Evolutionary conservation across 1,284 basidiomycete genomes (phyloP), one percentile per base, ranked within the genome.

Genomic region (Dichomitus squalens): DNA sequence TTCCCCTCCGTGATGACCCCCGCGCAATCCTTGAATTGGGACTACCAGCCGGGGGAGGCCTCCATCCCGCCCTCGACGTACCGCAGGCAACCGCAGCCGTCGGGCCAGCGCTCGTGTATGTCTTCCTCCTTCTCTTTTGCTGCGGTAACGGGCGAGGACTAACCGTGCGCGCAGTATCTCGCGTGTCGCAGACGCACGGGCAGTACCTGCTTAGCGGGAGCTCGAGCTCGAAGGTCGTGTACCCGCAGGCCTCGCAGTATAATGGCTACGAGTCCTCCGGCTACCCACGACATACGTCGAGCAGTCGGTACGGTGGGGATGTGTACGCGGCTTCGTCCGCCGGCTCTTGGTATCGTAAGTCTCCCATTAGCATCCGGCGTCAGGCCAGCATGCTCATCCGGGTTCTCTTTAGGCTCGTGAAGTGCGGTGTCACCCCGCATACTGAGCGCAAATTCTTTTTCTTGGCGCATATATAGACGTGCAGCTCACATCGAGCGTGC

Each of bases 1-100:
- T 69, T 69, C 54, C 57, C 59, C 47, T 52, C 64, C 12, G 60
- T 67, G 57, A 63, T 66, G 63, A 69, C 67, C 11, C 67, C 67
- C 46, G 67, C 67, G 40, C 66, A 69, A 47, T 60, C 59, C 4
- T 53, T 69, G 14, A 49, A 57, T 9, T 69, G 67, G 2, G 27
- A n/a, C 9, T 29, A 29, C 35, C 61, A 53, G 25, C 49, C 49
- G 8, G 46, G 44, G 3, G 53, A 51, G 21, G 44, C 18, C 16
- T 56, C 54, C n/a, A 14, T 60, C 41, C 53, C 53, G 36, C 21
- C 49, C 16, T 48, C 55, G 29, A 35, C 44, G 6, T 65, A 65
- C 29, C 62, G 63, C 21, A 48, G 61, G 35, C 60, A 60, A 29
- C 6, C 21, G 7, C 36, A 39, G 27, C 35, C 52, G 5, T 23